Conservation (phyloP, 176 grass and related monocot species). For the Hordeum vulgare region MorexV3_pseudomolecules_assembly NC_058518.1:473411085-473411584, state of each 20-base stretch:
- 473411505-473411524: background rate
- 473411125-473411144: background rate
- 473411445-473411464: background rate
- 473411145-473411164: slow-evolving; percentile 28
- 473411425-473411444: background rate
- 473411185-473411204: background rate
- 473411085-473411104: slow-evolving; percentile 32
- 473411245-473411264: slow-evolving; percentile 56
- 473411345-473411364: background rate
- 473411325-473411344: slow-evolving; percentile 3
- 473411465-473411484: slow-evolving; percentile 6
- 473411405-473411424: background rate
- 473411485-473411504: background rate
- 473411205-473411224: slow-evolving; percentile 13
- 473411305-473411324: slow-evolving; percentile 1
- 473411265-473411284: slow-evolving; percentile 63
- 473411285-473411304: slow-evolving; percentile 94
- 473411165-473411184: slow-evolving; percentile 14
- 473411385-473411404: slow-evolving; percentile 28
- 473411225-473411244: slow-evolving; percentile 22
- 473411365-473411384: background rate
- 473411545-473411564: slow-evolving; percentile 7
- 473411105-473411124: slow-evolving; percentile 9
- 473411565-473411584: slow-evolving; percentile 65
- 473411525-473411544: too few relatives aligned